Evolutionary conservation across 768 basidiomycete species (phyloP), one percentile per base, ranked within the genome.

Genomic region (Rhodotorula babjevae): DNA sequence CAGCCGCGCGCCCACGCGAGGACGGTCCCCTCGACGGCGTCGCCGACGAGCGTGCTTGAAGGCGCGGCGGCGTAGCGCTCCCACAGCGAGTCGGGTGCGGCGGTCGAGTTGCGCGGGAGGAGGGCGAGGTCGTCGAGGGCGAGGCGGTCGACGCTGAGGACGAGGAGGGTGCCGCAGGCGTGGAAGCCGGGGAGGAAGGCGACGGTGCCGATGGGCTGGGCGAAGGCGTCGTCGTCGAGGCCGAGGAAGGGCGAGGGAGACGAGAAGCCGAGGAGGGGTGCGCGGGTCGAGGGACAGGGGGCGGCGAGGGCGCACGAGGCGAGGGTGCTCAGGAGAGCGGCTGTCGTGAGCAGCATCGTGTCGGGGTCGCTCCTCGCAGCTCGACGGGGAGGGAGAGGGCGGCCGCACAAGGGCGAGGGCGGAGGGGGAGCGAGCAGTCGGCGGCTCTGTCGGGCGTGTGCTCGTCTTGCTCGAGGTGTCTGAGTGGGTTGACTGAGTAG

Each of bases 171-270:
- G 6, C 70, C 70, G 47, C 70, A 71, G 3, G 65, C 15, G 61
- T 71, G 70, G 33, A 71, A 42, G 29, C 61, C 61, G 0, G 65
- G 70, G 12, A 71, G 18, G 70, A 71, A 71, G 15, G 55, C 36
- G 53, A 71, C 56, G 2, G 18, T 47, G 29, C 65, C 70, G 53
- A 71, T 40, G 1, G 42, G 18, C 8, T 55, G 8, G 27, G n/a
- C 19, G 55, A 63, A 46, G 36, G 53, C 44, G 49, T 29, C 69
- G 42, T 58, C 65, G 14, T 71, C 61, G 70, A 71, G 65, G 0
- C 65, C 65, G 59, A 66, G 65, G 60, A 71, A 66, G 25, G 46
- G n/a, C 19, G 29, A 19, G 1, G 68, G 69, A n/a, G 57, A 19
- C 1, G 69, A 64, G 63, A 27, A 70, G 40, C 46, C 63, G 63